Conservation (phyloP, 208 protist species). For the Acanthamoeba lenticulata region DNA sequence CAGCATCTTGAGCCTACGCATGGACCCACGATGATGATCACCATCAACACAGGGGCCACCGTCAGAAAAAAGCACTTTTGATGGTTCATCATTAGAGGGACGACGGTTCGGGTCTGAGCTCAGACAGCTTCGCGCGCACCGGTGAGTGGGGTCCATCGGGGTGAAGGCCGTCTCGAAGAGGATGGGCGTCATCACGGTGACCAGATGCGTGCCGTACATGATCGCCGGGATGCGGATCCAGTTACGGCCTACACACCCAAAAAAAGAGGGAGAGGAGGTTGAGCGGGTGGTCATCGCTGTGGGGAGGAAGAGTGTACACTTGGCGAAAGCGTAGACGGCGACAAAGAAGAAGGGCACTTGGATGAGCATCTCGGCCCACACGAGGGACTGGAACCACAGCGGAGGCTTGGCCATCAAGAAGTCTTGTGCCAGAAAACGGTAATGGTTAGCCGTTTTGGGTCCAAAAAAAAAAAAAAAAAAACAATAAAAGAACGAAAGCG, state of each 20-base stretch:
- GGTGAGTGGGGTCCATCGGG: conserved; percentile 42
- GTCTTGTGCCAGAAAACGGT: too few species aligned
- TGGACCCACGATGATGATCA: neutral
- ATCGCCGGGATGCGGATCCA: conserved; percentile 73
- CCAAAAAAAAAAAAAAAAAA: neutral
- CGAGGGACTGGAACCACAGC: conserved; percentile 69
- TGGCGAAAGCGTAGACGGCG: conserved; percentile 72
- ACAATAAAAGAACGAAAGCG: neutral
- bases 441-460: too few species aligned
- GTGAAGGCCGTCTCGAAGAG: conserved; percentile 35
- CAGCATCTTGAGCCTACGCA: conserved; percentile 16
- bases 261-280: neutral
- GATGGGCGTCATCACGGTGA: conserved; percentile 69
- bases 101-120: neutral
- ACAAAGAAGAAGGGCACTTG: conserved; percentile 79
- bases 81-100: too few species aligned
- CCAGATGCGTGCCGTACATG: conserved; percentile 75
- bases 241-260: conserved; percentile 37
- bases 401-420: conserved; percentile 68
- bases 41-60: too few species aligned
- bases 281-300: neutral
- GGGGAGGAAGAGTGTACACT: conserved; percentile 18
- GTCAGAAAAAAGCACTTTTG: too few species aligned
- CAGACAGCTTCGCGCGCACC: neutral
- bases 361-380: conserved; percentile 70